These are phyloP conservation scores for Blastobotrys muscicola DNA, from an alignment of 805 yeast genomes.

Conservation along the genomic window DNA sequence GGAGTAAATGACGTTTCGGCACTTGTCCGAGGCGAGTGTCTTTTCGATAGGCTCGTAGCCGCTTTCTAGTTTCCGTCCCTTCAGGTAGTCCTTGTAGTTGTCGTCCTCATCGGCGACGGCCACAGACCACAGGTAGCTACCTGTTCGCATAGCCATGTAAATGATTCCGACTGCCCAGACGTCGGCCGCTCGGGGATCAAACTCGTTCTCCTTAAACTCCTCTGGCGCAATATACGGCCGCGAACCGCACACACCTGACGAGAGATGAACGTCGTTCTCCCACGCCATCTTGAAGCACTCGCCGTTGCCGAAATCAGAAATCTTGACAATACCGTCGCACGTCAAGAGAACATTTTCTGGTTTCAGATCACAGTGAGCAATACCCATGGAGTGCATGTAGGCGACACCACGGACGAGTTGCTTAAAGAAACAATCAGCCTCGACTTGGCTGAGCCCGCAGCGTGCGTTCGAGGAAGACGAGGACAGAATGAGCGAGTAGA, in stretches of 20 bases:
- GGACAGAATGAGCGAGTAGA: constrained; percentile 49
- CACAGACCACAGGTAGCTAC: constrained; percentile 81
- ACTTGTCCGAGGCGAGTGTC: constrained; percentile 64
- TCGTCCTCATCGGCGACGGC: constrained; percentile 68
- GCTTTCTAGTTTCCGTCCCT: constrained; percentile 65
- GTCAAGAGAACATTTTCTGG: constrained; percentile 78
- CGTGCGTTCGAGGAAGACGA: constrained; percentile 29
- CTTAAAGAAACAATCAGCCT: constrained; percentile 82
- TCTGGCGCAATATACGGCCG: constrained; percentile 91
- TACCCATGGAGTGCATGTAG: constrained; percentile 82
- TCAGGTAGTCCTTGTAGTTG: constrained; percentile 63
- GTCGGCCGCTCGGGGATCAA: constrained; percentile 73
- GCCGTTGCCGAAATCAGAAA: constrained; percentile 83
- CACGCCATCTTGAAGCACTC: constrained; percentile 83
- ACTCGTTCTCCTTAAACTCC: constrained; percentile 46
- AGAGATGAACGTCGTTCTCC: constrained; percentile 60
- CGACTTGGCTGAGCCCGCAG: constrained; percentile 43
- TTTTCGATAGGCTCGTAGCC: constrained; percentile 89
- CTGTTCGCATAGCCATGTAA: constrained; percentile 74
- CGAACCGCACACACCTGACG: constrained; percentile 69
- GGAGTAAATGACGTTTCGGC: constrained; percentile 87
- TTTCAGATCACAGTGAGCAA: constrained; percentile 86
- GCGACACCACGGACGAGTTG: constrained; percentile 73
- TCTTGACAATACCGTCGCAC: constrained; percentile 51
- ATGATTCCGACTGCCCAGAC: constrained; percentile 82